These are phyloP conservation scores for Aspergillus sp. DNA, from an alignment of 2,329 filamentous ascomycete species.

Conservation along the genomic window DNA sequence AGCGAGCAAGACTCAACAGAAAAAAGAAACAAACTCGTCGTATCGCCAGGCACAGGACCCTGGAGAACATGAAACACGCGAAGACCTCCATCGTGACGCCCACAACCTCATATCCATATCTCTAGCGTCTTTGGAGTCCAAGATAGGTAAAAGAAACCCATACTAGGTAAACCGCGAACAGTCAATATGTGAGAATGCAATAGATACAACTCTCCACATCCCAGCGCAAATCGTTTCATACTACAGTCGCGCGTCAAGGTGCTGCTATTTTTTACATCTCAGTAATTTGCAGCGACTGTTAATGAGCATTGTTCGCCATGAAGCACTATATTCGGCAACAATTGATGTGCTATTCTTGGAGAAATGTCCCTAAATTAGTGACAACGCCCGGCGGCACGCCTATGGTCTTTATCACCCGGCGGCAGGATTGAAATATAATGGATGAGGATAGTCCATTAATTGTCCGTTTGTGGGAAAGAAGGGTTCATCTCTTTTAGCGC, in stretches of 20 bases:
- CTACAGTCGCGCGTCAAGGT: conserved; percentile 33
- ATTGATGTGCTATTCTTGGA: conserved; percentile 18
- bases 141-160: conserved; percentile 11
- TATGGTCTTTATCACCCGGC: conserved; percentile 10
- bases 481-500: conserved; percentile 9
- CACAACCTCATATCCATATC: conserved; percentile 3
- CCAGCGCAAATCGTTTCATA: conserved; percentile 24
- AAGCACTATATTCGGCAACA: conserved; percentile 19
- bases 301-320: conserved; percentile 11
- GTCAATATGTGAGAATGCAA: neutral
- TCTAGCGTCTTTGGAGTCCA: neutral
- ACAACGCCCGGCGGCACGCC: conserved; percentile 8
- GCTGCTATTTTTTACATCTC: conserved; percentile 36
- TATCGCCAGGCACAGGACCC: conserved; percentile 19
- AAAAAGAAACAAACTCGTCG: conserved; percentile 19
- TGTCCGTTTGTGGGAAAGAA: neutral
- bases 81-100: conserved; percentile 28
- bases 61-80: conserved; percentile 36
- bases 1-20: conserved; percentile 9
- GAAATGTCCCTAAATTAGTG: conserved; percentile 5
- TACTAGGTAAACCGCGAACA: conserved; percentile 9
- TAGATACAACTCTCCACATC: neutral
- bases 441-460: neutral
- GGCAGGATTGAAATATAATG: conserved; percentile 11
- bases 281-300: conserved; percentile 6